A percentile compares a stretch with the other conserved stretches of the same genome.
Evolutionary conservation across 495 filamentous ascomycete genomes (phyloP).

Genomic region (Trichoderma reesei): DNA sequence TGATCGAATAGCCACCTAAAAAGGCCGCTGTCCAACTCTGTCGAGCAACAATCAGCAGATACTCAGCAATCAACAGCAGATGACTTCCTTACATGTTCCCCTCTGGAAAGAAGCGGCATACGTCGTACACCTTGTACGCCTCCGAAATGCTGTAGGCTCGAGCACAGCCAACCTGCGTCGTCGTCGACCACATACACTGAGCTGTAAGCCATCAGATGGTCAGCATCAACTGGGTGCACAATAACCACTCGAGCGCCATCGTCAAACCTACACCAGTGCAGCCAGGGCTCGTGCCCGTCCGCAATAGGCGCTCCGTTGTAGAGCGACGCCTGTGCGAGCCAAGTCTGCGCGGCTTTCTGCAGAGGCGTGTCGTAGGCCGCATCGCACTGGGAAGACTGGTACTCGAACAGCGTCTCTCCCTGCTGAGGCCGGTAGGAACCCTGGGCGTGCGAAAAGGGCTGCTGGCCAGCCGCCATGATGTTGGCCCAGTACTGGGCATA

Average conservation of each 20-base stretch:
- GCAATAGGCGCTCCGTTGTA: neutral
- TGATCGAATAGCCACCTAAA: neutral
- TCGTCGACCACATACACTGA: conserved; percentile 5
- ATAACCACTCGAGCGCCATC: neutral
- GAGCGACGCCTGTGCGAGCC: neutral
- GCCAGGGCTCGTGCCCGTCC: conserved; percentile 1
- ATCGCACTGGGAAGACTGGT: neutral
- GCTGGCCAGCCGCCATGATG: neutral
- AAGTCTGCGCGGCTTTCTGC: neutral
- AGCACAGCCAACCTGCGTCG: neutral
- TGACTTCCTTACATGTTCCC: neutral
- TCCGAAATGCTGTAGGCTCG: conserved; percentile 5
- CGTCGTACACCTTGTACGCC: neutral
- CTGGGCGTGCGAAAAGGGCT: conserved; percentile 1
- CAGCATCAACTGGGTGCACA: neutral
- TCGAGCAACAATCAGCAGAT: neutral
- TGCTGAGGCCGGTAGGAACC: conserved; percentile 1
- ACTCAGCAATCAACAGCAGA: neutral
- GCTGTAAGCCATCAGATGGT: neutral
- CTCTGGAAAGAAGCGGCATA: conserved; percentile 1
- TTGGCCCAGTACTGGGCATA: conserved; percentile 6
- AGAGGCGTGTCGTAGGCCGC: neutral
- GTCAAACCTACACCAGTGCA: neutral
- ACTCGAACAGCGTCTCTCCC: neutral
- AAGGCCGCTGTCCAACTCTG: neutral